Conservation (phyloP, 2,329 filamentous ascomycete species). For the Chlorencoelia australis region DNA sequence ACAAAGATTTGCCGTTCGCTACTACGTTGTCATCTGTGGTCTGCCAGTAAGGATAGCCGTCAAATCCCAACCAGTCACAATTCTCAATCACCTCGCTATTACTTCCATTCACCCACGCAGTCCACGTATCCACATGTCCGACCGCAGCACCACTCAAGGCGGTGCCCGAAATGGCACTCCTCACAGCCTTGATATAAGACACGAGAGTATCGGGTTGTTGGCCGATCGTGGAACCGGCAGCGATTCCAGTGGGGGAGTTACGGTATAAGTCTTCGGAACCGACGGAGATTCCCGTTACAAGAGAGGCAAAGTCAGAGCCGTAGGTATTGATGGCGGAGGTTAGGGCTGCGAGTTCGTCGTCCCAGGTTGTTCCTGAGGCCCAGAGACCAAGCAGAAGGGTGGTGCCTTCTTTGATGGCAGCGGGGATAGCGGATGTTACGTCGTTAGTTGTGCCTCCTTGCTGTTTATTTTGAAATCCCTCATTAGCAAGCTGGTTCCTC, state of each 20-base stretch:
- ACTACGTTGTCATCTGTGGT: constrained; percentile 44
- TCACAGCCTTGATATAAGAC: constrained; percentile 39
- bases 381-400: constrained; percentile 56
- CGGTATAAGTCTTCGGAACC: constrained; percentile 61
- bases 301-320: constrained; percentile 45
- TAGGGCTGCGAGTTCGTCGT: constrained; percentile 50
- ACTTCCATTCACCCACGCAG: constrained; percentile 47
- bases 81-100: constrained; percentile 52
- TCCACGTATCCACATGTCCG: constrained; percentile 61
- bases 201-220: constrained; percentile 29
- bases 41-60: constrained; percentile 60
- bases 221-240: constrained; percentile 10
- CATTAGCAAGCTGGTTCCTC: too few species aligned
- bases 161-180: constrained; percentile 40
- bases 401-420: constrained; percentile 50
- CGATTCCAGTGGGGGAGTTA: constrained; percentile 48
- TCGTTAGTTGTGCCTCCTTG: constrained; percentile 51
- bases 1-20: constrained; percentile 43
- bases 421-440: constrained; percentile 56
- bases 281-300: constrained; percentile 51
- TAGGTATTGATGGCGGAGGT: constrained; percentile 43
- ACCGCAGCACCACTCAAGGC: constrained; percentile 45
- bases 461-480: too few species aligned
- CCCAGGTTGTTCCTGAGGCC: constrained; percentile 44
- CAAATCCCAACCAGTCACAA: constrained; percentile 54